Base-by-base conservation (phyloP, 176 grass and related monocot species). In the Dendrocalamus sinicus region DNA sequence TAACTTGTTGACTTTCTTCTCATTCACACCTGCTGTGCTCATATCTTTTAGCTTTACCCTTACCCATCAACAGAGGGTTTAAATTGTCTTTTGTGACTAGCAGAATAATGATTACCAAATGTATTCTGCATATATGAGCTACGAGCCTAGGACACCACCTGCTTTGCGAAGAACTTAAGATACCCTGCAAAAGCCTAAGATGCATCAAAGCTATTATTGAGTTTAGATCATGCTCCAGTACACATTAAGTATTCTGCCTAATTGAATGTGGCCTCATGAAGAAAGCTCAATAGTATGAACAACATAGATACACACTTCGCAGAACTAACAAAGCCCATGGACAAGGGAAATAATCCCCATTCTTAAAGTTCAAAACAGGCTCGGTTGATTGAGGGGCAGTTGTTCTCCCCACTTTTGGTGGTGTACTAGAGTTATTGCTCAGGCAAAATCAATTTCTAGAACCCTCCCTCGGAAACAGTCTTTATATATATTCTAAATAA, bases 1-100 rank as follows among this genome's bases (percentile, higher is more conserved):
- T 63, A 85, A 83, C 8, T 67, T 58, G 50, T 73, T 82, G n/a
- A 26, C 20, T 71, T 76, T 86, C 12, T 79, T 83, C 48, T 60
- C 67, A 67, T 70, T 61, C 54, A 53, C 7, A 3, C 35, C 20
- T 72, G 23, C 35, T 58, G 24, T 74, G 9, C 0, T n/a, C 13
- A 11, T 43, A 50, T 80, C n/a, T 69, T 76, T 67, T 80, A 74
- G 13, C 46, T 69, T 85, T 17, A 82, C 72, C 48, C 26, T 37
- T 76, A 59, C 43, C 32, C 43, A 70, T 16, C 52, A 16, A 60
- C 6, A 79, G 53, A 52, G 24, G 2, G 16, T 59, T 26, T 26
- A 53, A 81, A 83, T 17, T 1, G 57, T 12, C 47, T 40, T 72
- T 77, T 43, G 32, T 57, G 50, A 67, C 51, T 59, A 23, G 52